phyloP scores from a whole-genome alignment of 805 yeast species.

The Spathaspora passalidarum region DNA sequence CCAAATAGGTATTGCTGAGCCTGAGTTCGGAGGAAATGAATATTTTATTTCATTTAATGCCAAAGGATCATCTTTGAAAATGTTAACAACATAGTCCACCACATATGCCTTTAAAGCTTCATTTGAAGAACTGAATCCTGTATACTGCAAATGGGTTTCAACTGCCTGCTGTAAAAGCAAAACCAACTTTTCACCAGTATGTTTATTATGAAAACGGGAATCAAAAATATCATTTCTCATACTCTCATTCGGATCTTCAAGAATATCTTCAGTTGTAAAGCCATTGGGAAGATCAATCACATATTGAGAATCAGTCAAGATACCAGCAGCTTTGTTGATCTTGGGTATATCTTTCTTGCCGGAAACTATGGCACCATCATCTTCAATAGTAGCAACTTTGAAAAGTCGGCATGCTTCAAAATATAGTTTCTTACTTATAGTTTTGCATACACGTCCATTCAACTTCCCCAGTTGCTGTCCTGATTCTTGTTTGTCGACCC shows the following conservation, averaged over 20 bases:
- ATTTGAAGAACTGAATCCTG: not conserved
- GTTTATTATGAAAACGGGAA: not conserved
- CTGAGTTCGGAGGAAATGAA: not conserved
- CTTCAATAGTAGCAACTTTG: not conserved
- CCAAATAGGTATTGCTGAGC: not conserved
- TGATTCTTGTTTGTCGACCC: not conserved
- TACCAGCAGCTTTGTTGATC: not conserved
- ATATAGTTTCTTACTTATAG: too few species aligned
- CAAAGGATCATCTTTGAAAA: not conserved
- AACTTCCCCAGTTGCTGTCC: too few species aligned
- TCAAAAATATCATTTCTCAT: not conserved
- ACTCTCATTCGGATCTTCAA: not conserved
- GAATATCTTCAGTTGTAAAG: not conserved
- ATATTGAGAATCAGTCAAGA: not conserved
- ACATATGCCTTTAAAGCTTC: not conserved
- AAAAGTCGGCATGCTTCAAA: not conserved
- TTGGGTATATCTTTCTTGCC: not conserved
- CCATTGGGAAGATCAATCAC: not conserved
- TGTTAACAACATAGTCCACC: not conserved
- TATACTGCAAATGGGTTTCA: not conserved
- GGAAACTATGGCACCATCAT: not conserved
- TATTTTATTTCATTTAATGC: not conserved
- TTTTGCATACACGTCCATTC: too few species aligned
- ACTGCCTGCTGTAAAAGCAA: not conserved
- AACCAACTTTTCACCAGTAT: not conserved